Evolutionary conservation across 257 asterid species (phyloP), one percentile per base, ranked within the genome.

Genomic region (Ajuga chamaepitys): DNA sequence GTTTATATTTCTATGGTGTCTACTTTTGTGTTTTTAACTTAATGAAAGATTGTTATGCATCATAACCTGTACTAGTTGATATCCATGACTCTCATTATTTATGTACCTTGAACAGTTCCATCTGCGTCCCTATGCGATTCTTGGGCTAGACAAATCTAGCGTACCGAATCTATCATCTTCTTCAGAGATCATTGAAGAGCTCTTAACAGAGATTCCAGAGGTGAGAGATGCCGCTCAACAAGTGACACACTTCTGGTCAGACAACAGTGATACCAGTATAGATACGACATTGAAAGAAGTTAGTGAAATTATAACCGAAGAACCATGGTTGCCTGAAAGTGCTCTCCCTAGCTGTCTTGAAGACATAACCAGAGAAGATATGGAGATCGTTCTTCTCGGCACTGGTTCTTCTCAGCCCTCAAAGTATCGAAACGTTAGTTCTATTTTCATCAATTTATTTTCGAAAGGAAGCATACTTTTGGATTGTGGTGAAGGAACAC

Each of bases 331-430:
- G 76, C 74, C 50, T 24, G 81, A 71, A 56, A 61, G 41, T 70
- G 76, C 71, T 56, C 70, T 79, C 50, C 97, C 99, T n/a, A 75
- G 84, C 75, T 89, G 96, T 71, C 90, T 94, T 64, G 89, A 88
- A 77, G 80, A 82, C 51, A 75, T 88, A 67, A 67, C 82, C 22
- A 77, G 99, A 80, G 95, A 90, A 60, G 91, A 90, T 37, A 70
- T 80, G 81, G 99, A 94, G 86, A 90, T 94, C 66, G 95, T 94
- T 78, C 88, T 94, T 72, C 96, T 94, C 5, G 99, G 99, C 60
- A 94, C 99, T 3, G 99, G 99, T 34, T 94, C 99, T 48, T 90
- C 99, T 53, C 99, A 94, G 71, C 97, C 99, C 60, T 94, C 99
- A n/a, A 94, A 94, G 62, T 90, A 94, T 75, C 87, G 99, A 62